Conservation (phyloP, 1,284 basidiomycete species). For the Marasmius sp. region DNA sequence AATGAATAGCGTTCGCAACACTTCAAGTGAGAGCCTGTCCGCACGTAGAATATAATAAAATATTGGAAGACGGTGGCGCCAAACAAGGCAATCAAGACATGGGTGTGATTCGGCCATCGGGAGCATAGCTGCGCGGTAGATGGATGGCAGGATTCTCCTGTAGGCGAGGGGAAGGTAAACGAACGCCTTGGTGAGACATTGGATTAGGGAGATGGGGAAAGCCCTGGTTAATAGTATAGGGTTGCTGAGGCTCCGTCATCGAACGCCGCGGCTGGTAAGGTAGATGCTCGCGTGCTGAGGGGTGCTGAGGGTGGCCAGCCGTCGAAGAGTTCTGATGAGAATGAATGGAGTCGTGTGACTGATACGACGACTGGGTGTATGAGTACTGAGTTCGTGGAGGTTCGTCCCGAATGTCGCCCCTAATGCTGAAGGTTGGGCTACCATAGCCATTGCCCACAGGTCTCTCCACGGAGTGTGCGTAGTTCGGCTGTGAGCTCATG, state of each 20-base stretch:
- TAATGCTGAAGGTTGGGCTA: conserved; percentile 37
- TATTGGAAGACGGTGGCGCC: not conserved
- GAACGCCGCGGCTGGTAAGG: conserved; percentile 43
- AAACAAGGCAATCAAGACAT: conserved; percentile 27
- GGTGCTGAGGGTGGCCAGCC: conserved; percentile 20
- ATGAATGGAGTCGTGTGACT: conserved; percentile 31
- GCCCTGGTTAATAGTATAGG: conserved; percentile 39
- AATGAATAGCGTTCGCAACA: not conserved
- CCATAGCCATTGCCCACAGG: conserved; percentile 34
- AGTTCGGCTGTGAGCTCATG: conserved; percentile 30
- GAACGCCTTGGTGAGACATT: conserved; percentile 33
- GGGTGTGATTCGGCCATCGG: conserved; percentile 39
- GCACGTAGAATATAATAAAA: not conserved
- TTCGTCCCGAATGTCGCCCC: conserved; percentile 39
- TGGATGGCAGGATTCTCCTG: conserved; percentile 28
- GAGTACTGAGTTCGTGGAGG: conserved; percentile 37
- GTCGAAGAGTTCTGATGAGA: conserved; percentile 29
- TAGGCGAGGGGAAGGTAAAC: conserved; percentile 43
- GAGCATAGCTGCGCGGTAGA: conserved; percentile 31
- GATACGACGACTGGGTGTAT: conserved; percentile 44
- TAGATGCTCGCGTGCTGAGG: conserved; percentile 28
- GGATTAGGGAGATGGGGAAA: conserved; percentile 42
- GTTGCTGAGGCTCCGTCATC: conserved; percentile 49
- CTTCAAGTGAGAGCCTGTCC: not conserved
- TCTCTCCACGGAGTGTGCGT: conserved; percentile 41